Evolutionary conservation across 2,329 filamentous ascomycete species (phyloP).

Genomic region (Xenoacremonium recifei): DNA sequence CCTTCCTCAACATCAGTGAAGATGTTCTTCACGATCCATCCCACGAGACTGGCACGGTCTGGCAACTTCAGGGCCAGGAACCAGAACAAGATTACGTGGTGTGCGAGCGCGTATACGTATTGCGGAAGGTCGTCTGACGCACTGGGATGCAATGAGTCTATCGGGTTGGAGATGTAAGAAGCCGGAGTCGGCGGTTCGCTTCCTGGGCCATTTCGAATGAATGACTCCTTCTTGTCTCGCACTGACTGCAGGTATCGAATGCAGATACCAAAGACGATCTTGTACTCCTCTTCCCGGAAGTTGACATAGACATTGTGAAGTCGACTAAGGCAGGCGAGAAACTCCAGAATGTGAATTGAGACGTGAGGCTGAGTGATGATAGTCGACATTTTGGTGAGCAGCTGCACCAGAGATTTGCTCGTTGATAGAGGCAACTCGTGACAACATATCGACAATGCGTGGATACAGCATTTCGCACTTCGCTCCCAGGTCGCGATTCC

Average conservation of each 20-base stretch:
- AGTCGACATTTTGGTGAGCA: constrained; percentile 90
- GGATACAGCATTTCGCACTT: constrained; percentile 89
- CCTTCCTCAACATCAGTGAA: constrained; percentile 74
- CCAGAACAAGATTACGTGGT: constrained; percentile 96
- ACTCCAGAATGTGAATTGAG: constrained; percentile 93
- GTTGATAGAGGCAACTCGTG: constrained; percentile 89
- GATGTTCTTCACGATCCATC: constrained; percentile 86
- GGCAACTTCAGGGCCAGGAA: constrained; percentile 85
- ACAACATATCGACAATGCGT: constrained; percentile 91
- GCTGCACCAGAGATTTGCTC: constrained; percentile 78
- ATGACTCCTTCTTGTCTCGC: constrained; percentile 59
- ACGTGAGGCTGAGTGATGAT: constrained; percentile 93
- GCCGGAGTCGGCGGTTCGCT: constrained; percentile 40
- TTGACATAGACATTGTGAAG: constrained; percentile 84
- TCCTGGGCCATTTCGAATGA: constrained; percentile 43
- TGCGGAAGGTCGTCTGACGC: constrained; percentile 75
- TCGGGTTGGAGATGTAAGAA: constrained; percentile 12
- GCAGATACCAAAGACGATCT: constrained; percentile 91
- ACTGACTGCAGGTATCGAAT: constrained; percentile 91
- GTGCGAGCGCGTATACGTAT: constrained; percentile 91
- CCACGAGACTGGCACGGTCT: constrained; percentile 79
- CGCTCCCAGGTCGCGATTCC: constrained; percentile 83
- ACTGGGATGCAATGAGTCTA: constrained; percentile 22
- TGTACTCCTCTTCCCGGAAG: constrained; percentile 87
- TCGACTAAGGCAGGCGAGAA: constrained; percentile 84